Evolutionary conservation across 1,139 yeast genomes (phyloP), one percentile per base, ranked within the genome.

Genomic region (Geotrichum restrictum): DNA sequence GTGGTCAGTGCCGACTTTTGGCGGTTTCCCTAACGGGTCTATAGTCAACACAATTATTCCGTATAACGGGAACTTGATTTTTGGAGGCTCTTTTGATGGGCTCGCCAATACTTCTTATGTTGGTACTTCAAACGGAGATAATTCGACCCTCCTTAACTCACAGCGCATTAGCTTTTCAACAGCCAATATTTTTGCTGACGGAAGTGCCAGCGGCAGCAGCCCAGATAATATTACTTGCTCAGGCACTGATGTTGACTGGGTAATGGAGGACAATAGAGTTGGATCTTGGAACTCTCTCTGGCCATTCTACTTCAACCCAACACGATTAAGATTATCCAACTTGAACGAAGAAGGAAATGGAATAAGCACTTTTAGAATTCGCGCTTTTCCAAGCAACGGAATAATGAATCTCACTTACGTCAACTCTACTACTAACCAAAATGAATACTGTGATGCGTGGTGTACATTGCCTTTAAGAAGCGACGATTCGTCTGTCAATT

Each of bases 401-500:
- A 91, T 91, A 58, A 86, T 93, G 96, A 93, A 93, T 65, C 70
- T 93, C 60, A 83, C 96, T 0, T 93, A 88, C 64, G 72, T 85
- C 34, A 94, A 91, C 64, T 95, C 95, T 2, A 60, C 67, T 1
- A 77, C 88, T 1, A 56, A 84, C 52, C 71, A 69, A 60, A 47
- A 31, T 7, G 51, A 48, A 46, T 56, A 60, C 54, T 93, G 98
- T 74, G 96, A 89, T 67, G 95, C 96, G 0, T 85, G 80, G 77
- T 93, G 98, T 68, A 95, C 97, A 0, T 64, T 75, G 68, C 60
- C 72, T 60, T 49, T 71, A 71, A 42, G 70, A 67, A 59, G 81
- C 75, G 57, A 77, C 63, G 52, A 75, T 1, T 69, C 73, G 22
- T 88, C 75, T 64, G 93, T 86, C 64, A 97, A 91, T 58, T 93